These are phyloP conservation scores for Fusarium sp. DNA, from an alignment of 2,329 filamentous ascomycete genomes.

Conservation along the genomic window DNA sequence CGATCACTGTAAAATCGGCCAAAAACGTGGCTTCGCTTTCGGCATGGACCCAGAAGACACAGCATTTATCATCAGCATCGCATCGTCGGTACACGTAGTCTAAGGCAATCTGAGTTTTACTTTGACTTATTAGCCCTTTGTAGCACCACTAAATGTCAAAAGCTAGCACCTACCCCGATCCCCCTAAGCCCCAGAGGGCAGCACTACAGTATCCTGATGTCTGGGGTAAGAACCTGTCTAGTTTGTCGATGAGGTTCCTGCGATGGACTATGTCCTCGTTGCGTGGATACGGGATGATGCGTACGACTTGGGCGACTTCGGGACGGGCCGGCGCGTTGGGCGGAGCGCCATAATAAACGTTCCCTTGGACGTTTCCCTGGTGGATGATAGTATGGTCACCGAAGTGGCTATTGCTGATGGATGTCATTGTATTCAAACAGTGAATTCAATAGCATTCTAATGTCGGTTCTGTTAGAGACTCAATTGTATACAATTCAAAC, in stretches of 20 bases:
- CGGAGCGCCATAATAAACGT: constrained; percentile 7
- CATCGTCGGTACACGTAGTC: constrained; percentile 51
- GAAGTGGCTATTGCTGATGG: too few relatives aligned
- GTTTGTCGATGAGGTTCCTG: constrained; percentile 28
- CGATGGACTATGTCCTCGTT: constrained; percentile 47
- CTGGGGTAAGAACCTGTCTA: constrained; percentile 39
- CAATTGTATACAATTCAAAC: too few relatives aligned
- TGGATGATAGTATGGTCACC: too few relatives aligned
- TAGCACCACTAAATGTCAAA: too few relatives aligned
- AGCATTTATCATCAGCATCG: constrained; percentile 41
- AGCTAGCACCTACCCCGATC: too few relatives aligned
- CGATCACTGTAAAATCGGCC: constrained; percentile 50
- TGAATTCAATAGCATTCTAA: too few relatives aligned
- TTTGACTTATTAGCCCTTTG: too few relatives aligned
- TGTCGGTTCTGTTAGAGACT: too few relatives aligned
- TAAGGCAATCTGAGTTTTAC: constrained; percentile 55
- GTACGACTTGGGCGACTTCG: constrained; percentile 11
- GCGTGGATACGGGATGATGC: constrained; percentile 41
- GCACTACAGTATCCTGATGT: constrained; percentile 30
- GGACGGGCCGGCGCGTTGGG: constrained; percentile 6
- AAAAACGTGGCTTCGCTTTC: constrained; percentile 50
- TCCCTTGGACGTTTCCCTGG: constrained; percentile 5
- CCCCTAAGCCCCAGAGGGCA: constrained; percentile 48
- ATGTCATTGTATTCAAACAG: too few relatives aligned
- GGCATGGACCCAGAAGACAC: constrained; percentile 55